Percentiles rank a stretch among this genome's conserved stretches.
Evolutionary conservation across 257 asterid genomes (phyloP).

Genomic region (Ilex aquifolium): DNA sequence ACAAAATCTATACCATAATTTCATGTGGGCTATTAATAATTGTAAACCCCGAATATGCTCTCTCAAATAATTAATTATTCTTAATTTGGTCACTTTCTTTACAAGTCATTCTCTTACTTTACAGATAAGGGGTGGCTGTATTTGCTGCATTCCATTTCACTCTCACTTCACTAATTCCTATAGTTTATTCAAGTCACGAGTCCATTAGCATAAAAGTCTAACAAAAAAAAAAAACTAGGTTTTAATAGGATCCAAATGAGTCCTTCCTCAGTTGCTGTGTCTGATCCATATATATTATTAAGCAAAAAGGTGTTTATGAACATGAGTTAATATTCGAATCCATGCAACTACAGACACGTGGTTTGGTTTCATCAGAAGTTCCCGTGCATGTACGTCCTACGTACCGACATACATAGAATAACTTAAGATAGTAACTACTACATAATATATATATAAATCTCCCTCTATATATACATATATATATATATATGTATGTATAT

Average conservation of each 20-base stretch:
- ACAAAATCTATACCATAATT: too few species aligned
- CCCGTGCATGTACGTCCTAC: conserved; percentile 23
- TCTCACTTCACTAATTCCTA: neutral
- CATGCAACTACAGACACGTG: conserved; percentile 18
- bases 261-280: conserved; percentile 20
- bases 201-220: neutral
- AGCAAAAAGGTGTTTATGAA: neutral
- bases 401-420: conserved; percentile 1
- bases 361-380: conserved; percentile 6
- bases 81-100: conserved; percentile 14
- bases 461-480: too few species aligned
- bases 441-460: too few species aligned
- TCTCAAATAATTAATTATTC: neutral
- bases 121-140: conserved; percentile 15
- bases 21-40: too few species aligned
- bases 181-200: neutral
- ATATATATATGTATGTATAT: too few species aligned
- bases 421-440: too few species aligned
- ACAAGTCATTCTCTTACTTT: conserved; percentile 23
- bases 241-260: neutral
- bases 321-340: conserved; percentile 1
- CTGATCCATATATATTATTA: neutral
- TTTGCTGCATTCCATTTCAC: conserved; percentile 3
- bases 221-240: too few species aligned
- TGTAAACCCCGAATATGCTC: too few species aligned